Conservation (phyloP, 768 basidiomycete species). For the Boletus pseudopeckii region DNA sequence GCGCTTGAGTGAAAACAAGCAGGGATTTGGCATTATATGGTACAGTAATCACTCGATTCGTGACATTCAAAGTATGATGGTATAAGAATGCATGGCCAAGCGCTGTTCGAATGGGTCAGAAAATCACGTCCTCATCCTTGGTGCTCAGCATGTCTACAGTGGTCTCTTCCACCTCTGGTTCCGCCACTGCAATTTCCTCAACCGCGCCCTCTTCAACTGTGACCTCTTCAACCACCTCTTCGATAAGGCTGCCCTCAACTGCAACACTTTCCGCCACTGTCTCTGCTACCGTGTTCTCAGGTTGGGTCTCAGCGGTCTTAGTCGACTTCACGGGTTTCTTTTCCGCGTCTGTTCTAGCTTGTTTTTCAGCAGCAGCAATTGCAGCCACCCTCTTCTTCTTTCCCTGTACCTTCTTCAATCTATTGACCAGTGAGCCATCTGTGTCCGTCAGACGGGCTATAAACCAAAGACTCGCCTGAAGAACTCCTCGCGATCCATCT, state of each 20-base stretch:
- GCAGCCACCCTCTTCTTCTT: slow-evolving; percentile 90
- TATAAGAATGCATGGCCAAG: slow-evolving; percentile 5
- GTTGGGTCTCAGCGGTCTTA: slow-evolving; percentile 3
- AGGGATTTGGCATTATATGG: slow-evolving; percentile 5
- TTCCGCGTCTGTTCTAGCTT: slow-evolving; percentile 6
- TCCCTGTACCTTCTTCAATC: slow-evolving; percentile 94
- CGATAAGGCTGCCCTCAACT: not conserved
- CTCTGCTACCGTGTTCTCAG: slow-evolving; percentile 1
- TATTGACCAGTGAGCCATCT: slow-evolving; percentile 30
- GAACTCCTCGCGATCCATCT: slow-evolving; percentile 97
- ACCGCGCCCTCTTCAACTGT: slow-evolving; percentile 30
- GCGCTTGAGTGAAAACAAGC: slow-evolving; percentile 8
- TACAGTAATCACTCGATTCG: slow-evolving; percentile 6
- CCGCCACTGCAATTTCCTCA: slow-evolving; percentile 3
- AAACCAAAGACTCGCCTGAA: slow-evolving; percentile 57
- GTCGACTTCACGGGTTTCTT: slow-evolving; percentile 2
- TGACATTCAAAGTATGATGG: slow-evolving; percentile 7
- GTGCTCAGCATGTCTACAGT: slow-evolving; percentile 68
- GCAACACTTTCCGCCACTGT: slow-evolving; percentile 1
- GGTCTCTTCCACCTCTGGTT: slow-evolving; percentile 30
- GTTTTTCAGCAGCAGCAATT: slow-evolving; percentile 28
- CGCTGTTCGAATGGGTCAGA: slow-evolving; percentile 42
- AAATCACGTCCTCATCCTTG: slow-evolving; percentile 93
- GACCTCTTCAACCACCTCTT: slow-evolving; percentile 30
- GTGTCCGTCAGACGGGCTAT: not conserved